These are phyloP conservation scores for Talaromyces funiculosus DNA, from an alignment of 2,329 filamentous ascomycete species.

Conservation along the genomic window DNA sequence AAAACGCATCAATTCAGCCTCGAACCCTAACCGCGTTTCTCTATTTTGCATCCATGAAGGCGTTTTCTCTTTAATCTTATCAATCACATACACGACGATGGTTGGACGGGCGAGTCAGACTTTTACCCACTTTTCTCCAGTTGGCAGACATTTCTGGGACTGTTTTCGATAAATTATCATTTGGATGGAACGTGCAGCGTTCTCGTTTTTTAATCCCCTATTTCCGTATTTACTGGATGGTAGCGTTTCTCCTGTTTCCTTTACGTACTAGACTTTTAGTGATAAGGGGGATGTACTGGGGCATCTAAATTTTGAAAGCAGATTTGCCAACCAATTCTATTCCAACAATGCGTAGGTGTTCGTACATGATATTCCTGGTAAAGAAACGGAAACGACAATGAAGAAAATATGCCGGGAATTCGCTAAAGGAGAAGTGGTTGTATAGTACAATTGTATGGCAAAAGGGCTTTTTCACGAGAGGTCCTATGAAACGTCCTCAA, in stretches of 20 bases:
- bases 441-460: not conserved
- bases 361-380: not conserved
- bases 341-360: not conserved
- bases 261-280: not conserved
- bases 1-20: not conserved
- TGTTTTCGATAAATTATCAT: not conserved
- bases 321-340: not conserved
- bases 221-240: not conserved
- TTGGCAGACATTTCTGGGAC: not conserved
- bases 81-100: constrained; percentile 1
- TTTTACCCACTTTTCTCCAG: not conserved
- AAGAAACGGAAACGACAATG: no score
- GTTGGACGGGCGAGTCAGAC: not conserved
- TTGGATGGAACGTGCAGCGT: constrained; percentile 6
- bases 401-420: not conserved
- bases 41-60: constrained; percentile 11
- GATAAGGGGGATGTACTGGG: not conserved
- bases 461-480: not conserved
- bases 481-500: constrained; percentile 34
- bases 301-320: not conserved
- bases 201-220: constrained; percentile 2
- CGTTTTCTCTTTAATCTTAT: constrained; percentile 8
- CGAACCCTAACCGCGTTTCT: not conserved
- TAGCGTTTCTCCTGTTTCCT: not conserved
- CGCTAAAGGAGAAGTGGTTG: not conserved